Evolutionary conservation across 768 basidiomycete genomes (phyloP).

Genomic region (Gloeopeniophorella convolvens): DNA sequence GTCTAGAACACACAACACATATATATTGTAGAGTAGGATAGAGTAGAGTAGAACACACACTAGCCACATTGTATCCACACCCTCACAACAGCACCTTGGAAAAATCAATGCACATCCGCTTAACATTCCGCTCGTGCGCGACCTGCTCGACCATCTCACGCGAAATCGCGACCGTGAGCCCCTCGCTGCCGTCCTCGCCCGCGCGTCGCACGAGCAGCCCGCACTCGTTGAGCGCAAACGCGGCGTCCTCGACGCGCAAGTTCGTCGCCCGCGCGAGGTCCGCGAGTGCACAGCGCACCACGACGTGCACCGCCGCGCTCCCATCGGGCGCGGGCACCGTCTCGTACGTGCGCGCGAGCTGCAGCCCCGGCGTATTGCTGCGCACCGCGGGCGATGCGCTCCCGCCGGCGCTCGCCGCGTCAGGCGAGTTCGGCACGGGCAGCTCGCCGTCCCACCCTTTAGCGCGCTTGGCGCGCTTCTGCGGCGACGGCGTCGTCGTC

Average conservation of each 20-base stretch:
- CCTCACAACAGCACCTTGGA: slow-evolving; percentile 46
- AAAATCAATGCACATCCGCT: slow-evolving; percentile 59
- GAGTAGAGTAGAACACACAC: too few species aligned
- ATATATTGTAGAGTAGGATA: too few species aligned
- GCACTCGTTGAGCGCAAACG: slow-evolving; percentile 84
- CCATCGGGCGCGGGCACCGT: slow-evolving; percentile 57
- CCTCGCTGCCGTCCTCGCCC: slow-evolving; percentile 25
- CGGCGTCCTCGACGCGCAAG: slow-evolving; percentile 77
- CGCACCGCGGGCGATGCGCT: slow-evolving; percentile 38
- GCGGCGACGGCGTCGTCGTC: not conserved
- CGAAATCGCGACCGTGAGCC: slow-evolving; percentile 49
- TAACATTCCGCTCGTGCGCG: slow-evolving; percentile 63
- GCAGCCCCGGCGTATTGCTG: too few species aligned
- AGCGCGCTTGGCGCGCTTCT: slow-evolving; percentile 12
- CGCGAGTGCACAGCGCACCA: slow-evolving; percentile 62
- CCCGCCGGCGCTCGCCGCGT: slow-evolving; percentile 7
- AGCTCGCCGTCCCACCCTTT: slow-evolving; percentile 78
- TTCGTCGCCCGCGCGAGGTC: slow-evolving; percentile 77
- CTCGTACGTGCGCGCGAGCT: slow-evolving; percentile 44
- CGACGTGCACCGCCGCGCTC: slow-evolving; percentile 61
- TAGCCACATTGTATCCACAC: not conserved
- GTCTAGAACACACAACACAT: too few species aligned
- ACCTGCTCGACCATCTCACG: slow-evolving; percentile 63
- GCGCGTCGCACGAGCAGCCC: slow-evolving; percentile 53
- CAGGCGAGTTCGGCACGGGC: slow-evolving; percentile 29